Base-by-base conservation (phyloP, 352 stramenopile genomes). In the Phytophthora meadii region DNA sequence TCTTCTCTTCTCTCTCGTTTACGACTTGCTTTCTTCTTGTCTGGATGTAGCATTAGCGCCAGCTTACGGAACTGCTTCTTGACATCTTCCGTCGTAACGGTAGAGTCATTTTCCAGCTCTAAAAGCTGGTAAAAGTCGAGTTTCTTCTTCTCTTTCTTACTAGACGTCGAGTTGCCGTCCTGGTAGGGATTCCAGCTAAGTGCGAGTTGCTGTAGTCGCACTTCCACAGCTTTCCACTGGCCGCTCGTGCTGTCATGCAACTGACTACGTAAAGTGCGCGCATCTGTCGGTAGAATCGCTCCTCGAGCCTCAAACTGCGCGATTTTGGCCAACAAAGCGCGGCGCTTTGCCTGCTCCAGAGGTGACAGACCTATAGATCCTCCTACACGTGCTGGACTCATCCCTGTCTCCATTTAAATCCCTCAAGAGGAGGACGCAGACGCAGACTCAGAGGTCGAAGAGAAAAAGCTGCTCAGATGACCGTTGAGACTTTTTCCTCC, bases 151-250 rank as follows among this genome's bases (percentile, higher is more conserved):
- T 68, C 46, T 46, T 67, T 42, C n/a, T 41, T 22, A 34, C 39
- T 52, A 2, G 17, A 58, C 53, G 12, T n/a, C 2, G 57, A 53
- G 34, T 45, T 77, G 32, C 76, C 67, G 48, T 88, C 72, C 61
- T 93, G 85, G 65, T 93, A 93, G 59, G 83, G 85, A 37, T 93
- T 93, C 85, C 85, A 93, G 58, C 60, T 86, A 36, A 76, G 65
- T 27, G 72, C 74, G 24, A 93, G 70, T 46, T 88, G 71, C 53
- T 87, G 50, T 11, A 93, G 65, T 24, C 85, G 81, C 63, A 73
- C 48, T 60, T 90, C 79, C 24, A 89, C 85, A 4, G 81, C 79
- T 5, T 59, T 58, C 82, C 81, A 90, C 34, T 88, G 63, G 8
- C 79, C 77, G 51, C 81, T 90, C 3, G 79, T 74, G 59, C 79